Base-by-base conservation (phyloP, 768 basidiomycete genomes). In the Termitomyces eurrhizus region DNA sequence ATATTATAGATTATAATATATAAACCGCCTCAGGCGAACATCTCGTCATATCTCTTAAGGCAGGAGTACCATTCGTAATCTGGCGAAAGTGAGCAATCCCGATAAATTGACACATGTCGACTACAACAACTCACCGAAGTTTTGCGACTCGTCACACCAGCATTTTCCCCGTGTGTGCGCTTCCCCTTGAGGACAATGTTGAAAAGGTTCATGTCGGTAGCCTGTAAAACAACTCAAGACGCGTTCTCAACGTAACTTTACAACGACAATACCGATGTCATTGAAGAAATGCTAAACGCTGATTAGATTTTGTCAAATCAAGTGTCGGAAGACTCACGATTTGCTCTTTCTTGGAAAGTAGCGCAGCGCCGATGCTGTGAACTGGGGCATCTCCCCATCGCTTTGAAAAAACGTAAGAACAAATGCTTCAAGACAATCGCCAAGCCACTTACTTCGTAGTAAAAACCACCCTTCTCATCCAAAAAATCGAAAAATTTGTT, bases 341-440 rank as follows among this genome's bases (percentile, higher is more conserved):
- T 73, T 93, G 90, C 18, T 93, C 89, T 70, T 92, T 95, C 70
- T 81, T 82, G 0, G 93, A 89, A 65, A 98, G 92, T 9, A 98
- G 78, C 0, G 95, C 89, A 1, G 90, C 95, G 39, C 91, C 96
- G 60, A 98, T 94, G 57, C 88, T 91, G 69, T 94, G 92, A 8
- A 94, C 85, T 11, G 86, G 86, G 13, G 96, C 96, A 75, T 97
- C 95, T 53, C 96, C 96, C 93, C 93, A 94, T 37, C 93, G 86
- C 84, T 92, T 64, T 32, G 52, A 3, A 32, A 41, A 35, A 48
- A 62, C 55, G 21, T 54, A 41, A 57, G 60, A 58, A 56, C 12
- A 13, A 55, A 55, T 50, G 6, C 18, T 16, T 32, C 33, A 44
- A 48, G 13, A 29, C 44, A 7, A 35, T 3, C 6, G 24, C 14